These are phyloP conservation scores for Euphrasia confusa DNA, from an alignment of 257 asterid genomes.

Conservation along the genomic window DNA sequence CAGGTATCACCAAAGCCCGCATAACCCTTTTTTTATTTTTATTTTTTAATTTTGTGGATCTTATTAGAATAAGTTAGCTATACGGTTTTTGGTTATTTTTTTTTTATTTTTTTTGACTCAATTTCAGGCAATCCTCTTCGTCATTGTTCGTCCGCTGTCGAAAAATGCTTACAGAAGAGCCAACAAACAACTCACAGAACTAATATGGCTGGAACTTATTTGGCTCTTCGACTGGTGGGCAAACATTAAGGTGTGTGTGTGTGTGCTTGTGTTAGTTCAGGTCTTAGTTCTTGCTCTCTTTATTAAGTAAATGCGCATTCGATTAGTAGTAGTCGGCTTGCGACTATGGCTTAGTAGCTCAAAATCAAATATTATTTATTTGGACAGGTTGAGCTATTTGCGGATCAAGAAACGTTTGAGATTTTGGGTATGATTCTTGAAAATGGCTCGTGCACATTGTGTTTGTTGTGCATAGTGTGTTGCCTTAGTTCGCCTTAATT, in stretches of 20 bases:
- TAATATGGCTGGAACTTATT: conserved; percentile 65
- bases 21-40: not conserved
- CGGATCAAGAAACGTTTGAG: conserved; percentile 51
- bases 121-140: conserved; percentile 51
- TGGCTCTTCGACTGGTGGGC: conserved; percentile 99
- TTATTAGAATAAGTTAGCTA: not conserved
- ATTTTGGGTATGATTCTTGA: conserved; percentile 50
- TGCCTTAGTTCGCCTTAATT: conserved; percentile 19
- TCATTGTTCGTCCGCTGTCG: conserved; percentile 64
- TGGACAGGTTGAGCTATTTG: conserved; percentile 59
- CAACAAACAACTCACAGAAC: conserved; percentile 59
- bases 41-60: not conserved
- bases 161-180: conserved; percentile 55
- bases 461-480: not conserved
- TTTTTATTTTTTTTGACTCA: no score
- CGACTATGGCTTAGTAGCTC: no score
- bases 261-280: no score
- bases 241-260: conserved; percentile 52
- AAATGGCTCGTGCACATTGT: not conserved
- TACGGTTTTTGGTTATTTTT: no score
- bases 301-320: no score
- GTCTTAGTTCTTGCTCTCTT: no score
- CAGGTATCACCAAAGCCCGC: conserved; percentile 38
- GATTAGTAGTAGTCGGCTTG: no score
- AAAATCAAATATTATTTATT: not conserved